These are phyloP conservation scores for Phytopythium montanum DNA, from an alignment of 352 stramenopile species.

Conservation along the genomic window DNA sequence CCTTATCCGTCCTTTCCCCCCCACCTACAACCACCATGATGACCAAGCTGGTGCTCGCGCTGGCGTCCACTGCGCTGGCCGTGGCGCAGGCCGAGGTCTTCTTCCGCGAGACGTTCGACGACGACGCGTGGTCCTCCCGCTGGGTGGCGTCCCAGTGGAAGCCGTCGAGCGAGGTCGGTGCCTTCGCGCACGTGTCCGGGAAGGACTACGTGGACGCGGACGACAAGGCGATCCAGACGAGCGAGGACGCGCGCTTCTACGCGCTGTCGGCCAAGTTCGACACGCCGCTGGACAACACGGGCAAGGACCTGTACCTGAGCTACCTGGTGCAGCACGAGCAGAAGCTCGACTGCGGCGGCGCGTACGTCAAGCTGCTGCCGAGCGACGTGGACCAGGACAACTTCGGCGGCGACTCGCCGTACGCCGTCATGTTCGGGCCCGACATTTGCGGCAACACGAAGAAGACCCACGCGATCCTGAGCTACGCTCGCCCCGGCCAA, in stretches of 20 bases:
- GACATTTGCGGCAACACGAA: slow-evolving; percentile 98
- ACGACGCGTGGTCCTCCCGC: slow-evolving; percentile 66
- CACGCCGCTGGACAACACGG: slow-evolving; percentile 87
- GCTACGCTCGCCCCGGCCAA: slow-evolving; percentile 94
- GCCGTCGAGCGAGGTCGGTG: slow-evolving; percentile 88
- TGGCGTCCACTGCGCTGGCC: slow-evolving; percentile 42
- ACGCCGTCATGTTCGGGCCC: slow-evolving; percentile 99
- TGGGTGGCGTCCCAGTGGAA: slow-evolving; percentile 96
- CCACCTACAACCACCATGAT: slow-evolving; percentile 31
- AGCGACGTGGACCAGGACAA: slow-evolving; percentile 88
- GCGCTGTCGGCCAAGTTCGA: slow-evolving; percentile 92
- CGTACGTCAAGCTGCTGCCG: slow-evolving; percentile 99
- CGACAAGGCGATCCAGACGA: slow-evolving; percentile 95
- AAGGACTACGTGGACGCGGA: slow-evolving; percentile 88
- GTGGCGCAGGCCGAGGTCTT: slow-evolving; percentile 77
- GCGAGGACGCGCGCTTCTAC: slow-evolving; percentile 97
- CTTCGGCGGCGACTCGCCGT: slow-evolving; percentile 95
- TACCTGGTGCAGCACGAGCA: slow-evolving; percentile 99
- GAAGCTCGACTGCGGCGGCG: slow-evolving; percentile 97
- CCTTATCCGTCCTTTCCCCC: not conserved
- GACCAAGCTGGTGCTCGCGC: slow-evolving; percentile 59
- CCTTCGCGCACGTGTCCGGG: slow-evolving; percentile 93
- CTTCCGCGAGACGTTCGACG: slow-evolving; percentile 94
- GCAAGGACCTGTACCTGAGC: slow-evolving; percentile 92
- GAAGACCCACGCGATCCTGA: slow-evolving; percentile 98